Base-by-base conservation (phyloP, 768 basidiomycete genomes). In the Rhodotorula graminis region DNA sequence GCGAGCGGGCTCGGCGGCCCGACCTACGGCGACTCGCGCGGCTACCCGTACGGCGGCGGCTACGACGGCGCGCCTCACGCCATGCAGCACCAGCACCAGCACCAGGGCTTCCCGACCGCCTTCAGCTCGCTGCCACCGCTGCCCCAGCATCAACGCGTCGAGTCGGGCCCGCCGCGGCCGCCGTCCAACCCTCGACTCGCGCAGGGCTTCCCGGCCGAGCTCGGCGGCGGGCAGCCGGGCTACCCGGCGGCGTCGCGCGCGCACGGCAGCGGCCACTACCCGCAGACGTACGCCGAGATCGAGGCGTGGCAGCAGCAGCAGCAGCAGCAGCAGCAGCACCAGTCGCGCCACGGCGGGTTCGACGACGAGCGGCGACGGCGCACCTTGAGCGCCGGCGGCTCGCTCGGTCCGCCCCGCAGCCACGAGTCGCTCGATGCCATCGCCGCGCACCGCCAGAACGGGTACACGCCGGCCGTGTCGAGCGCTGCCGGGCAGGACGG, bases 341-440 rank as follows among this genome's bases (percentile, higher is more conserved):
- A 71, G 29, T 29, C 7, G 6, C 49, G 59, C 19, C 60, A 55
- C 23, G 59, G 19, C 11, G 42, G 61, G 15, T 47, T 65, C 42
- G 70, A 71, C 23, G 67, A 68, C 14, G 74, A 69, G 23, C 67
- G 57, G 16, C 65, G 74, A 10, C 46, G 67, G 29, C 9, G 68
- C n/a, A 73, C 68, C 11, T 33, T 60, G 25, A 65, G 67, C 47
- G 47, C 67, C 7, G 69, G 69, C 2, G 61, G 61, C 42, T 60
- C 31, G 3, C 46, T 61, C 40, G 67, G 55, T 8, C 4, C 53
- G 7, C 33, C 29, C 2, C 37, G 42, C 42, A 44, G 44, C 60
- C 60, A 61, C 42, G 72, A 73, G 18, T 65, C 68, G 46, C 68
- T 73, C 65, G 68, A 67, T 61, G 57, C 61, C 33, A 33, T 66